A percentile compares a stretch with the other conserved stretches of the same genome.
Conservation (phyloP, 768 basidiomycete species). For the Lactarius hatsudake region DNA sequence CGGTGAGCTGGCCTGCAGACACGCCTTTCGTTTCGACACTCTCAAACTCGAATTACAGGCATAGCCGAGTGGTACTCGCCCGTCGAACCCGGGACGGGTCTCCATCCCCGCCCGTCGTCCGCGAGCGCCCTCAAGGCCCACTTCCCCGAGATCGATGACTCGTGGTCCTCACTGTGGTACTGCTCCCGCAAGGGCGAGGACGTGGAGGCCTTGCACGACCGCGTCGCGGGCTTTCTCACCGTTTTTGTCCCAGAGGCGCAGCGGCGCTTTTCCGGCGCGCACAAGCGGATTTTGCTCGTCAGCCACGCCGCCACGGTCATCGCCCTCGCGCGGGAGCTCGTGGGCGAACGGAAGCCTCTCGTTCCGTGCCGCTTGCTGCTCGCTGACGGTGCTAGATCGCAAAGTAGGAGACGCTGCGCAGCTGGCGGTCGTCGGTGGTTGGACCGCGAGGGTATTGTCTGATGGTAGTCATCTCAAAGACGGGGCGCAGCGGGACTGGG, state of each 20-base stretch:
- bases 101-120: conserved; percentile 70
- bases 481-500: conserved; percentile 70
- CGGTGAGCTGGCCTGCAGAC: conserved; percentile 42
- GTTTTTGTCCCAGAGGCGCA: conserved; percentile 53
- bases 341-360: conserved; percentile 44
- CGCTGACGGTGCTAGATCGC: conserved; percentile 55
- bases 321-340: conserved; percentile 56
- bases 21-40: background rate
- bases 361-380: conserved; percentile 67
- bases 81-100: conserved; percentile 58
- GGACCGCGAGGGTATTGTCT: conserved; percentile 48
- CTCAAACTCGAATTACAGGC: conserved; percentile 40
- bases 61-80: conserved; percentile 81
- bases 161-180: conserved; percentile 63
- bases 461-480: conserved; percentile 58
- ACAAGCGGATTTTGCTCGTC: conserved; percentile 57
- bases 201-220: conserved; percentile 57
- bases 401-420: conserved; percentile 29
- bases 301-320: conserved; percentile 77
- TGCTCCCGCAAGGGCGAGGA: conserved; percentile 74
- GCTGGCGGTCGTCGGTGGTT: conserved; percentile 39
- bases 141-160: conserved; percentile 58
- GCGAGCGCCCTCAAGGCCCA: conserved; percentile 51
- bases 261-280: conserved; percentile 41
- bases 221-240: conserved; percentile 50